phyloP scores from a whole-genome alignment of 2,329 filamentous ascomycete species.

The Arthrinium phaeospermum region DNA sequence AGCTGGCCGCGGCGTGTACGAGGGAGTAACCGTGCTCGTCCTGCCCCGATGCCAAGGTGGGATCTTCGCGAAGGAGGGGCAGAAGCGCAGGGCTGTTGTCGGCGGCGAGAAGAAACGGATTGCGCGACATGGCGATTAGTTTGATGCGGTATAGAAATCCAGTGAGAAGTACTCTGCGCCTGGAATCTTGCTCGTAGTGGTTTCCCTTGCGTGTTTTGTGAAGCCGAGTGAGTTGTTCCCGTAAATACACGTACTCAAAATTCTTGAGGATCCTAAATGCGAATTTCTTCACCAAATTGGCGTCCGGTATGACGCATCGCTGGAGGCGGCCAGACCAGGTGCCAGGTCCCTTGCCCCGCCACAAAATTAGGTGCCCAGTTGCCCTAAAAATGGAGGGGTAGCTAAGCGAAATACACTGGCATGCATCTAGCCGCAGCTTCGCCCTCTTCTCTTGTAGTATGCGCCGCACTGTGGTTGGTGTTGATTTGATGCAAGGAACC shows the following conservation, averaged over 20 bases:
- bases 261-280: not conserved
- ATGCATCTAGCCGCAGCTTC: conserved; percentile 8
- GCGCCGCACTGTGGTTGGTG: conserved; percentile 20
- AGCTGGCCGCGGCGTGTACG: conserved; percentile 90
- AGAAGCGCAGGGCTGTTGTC: conserved; percentile 80
- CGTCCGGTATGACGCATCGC: conserved; percentile 20
- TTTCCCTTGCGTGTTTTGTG: not conserved
- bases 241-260: not conserved
- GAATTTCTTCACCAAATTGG: conserved; percentile 3
- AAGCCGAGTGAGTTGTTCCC: too few relatives aligned
- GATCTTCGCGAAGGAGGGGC: conserved; percentile 74
- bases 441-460: not conserved
- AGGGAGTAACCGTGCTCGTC: conserved; percentile 95
- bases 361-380: conserved; percentile 7
- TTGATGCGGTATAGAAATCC: not conserved
- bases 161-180: too few relatives aligned
- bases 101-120: conserved; percentile 78
- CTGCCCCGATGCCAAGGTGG: conserved; percentile 77
- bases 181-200: not conserved
- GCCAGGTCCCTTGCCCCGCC: conserved; percentile 11
- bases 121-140: conserved; percentile 53
- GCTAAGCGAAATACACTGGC: not conserved
- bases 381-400: conserved; percentile 17
- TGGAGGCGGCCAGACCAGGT: not conserved
- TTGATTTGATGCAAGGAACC: conserved; percentile 2